A percentile compares a stretch with the other conserved stretches of the same genome.
Evolutionary conservation across 1,139 yeast species (phyloP).

Genomic region (Protomyces pachydermus): DNA sequence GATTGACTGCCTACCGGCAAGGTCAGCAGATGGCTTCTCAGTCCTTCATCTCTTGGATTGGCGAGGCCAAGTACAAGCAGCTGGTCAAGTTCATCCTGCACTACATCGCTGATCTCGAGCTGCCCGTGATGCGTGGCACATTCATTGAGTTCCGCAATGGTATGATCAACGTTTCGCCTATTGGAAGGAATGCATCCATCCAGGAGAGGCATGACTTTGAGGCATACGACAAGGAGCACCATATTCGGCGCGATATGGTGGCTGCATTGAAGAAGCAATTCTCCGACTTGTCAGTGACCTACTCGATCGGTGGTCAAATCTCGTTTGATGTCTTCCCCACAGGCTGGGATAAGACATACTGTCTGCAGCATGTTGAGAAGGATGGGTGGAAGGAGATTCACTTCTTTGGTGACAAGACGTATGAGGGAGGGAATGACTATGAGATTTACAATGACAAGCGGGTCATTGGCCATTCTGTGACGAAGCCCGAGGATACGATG

Average conservation of each 20-base stretch:
- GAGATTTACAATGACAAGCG: constrained; percentile 88
- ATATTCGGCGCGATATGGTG: constrained; percentile 78
- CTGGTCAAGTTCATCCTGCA: constrained; percentile 77
- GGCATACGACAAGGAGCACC: constrained; percentile 68
- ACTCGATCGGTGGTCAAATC: constrained; percentile 90
- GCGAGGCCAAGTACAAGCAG: constrained; percentile 88
- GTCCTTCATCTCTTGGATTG: constrained; percentile 90
- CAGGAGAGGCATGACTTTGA: constrained; percentile 91
- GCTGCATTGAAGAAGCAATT: constrained; percentile 75
- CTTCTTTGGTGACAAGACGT: constrained; percentile 97
- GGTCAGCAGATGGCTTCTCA: constrained; percentile 76
- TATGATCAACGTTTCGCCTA: constrained; percentile 95
- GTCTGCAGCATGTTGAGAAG: constrained; percentile 81
- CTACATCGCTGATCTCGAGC: constrained; percentile 76
- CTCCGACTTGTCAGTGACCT: constrained; percentile 78
- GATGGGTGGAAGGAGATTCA: constrained; percentile 85
- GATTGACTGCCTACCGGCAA: constrained; percentile 90
- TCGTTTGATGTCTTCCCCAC: constrained; percentile 99
- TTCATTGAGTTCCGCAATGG: constrained; percentile 98
- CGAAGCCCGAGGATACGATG: constrained; percentile 81
- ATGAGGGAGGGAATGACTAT: constrained; percentile 95
- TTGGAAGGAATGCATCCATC: constrained; percentile 95
- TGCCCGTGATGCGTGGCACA: constrained; percentile 84
- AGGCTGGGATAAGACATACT: constrained; percentile 99
- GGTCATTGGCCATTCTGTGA: constrained; percentile 93